Conservation (phyloP, 768 basidiomycete genomes). For the Podaxis sp. region DNA sequence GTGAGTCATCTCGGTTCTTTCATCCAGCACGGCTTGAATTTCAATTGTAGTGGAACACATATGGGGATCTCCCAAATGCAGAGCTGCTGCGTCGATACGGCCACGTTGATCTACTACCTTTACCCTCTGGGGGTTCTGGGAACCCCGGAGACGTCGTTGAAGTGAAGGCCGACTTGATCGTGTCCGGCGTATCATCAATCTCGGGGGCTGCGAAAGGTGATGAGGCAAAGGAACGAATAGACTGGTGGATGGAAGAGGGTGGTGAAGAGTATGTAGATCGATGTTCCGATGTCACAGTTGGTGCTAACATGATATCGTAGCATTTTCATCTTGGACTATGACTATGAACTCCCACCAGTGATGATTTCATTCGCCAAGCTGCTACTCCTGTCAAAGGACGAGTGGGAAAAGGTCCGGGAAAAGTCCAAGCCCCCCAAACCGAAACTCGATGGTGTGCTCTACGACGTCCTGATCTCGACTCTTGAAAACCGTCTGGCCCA, state of each 20-base stretch:
- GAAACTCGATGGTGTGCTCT: constrained; percentile 42
- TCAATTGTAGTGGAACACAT: constrained; percentile 80
- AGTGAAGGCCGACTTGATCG: constrained; percentile 65
- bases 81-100: constrained; percentile 94
- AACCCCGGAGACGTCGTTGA: constrained; percentile 83
- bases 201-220: constrained; percentile 16
- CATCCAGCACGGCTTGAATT: constrained; percentile 8
- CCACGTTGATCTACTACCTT: constrained; percentile 74
- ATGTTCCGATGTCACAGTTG: neutral
- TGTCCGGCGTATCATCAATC: constrained; percentile 32
- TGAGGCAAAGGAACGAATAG: constrained; percentile 57
- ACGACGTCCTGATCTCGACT: constrained; percentile 45
- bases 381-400: constrained; percentile 47
- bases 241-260: constrained; percentile 91
- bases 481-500: constrained; percentile 44
- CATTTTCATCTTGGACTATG: constrained; percentile 50
- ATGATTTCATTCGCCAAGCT: constrained; percentile 64
- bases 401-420: constrained; percentile 54
- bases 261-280: constrained; percentile 71
- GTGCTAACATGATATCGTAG: constrained; percentile 24
- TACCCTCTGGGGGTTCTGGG: constrained; percentile 45
- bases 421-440: constrained; percentile 78
- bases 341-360: constrained; percentile 47
- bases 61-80: constrained; percentile 88
- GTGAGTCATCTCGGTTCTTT: constrained; percentile 38